These are phyloP conservation scores for Emmonsiellopsis sp. DNA, from an alignment of 2,329 filamentous ascomycete genomes.

Conservation along the genomic window DNA sequence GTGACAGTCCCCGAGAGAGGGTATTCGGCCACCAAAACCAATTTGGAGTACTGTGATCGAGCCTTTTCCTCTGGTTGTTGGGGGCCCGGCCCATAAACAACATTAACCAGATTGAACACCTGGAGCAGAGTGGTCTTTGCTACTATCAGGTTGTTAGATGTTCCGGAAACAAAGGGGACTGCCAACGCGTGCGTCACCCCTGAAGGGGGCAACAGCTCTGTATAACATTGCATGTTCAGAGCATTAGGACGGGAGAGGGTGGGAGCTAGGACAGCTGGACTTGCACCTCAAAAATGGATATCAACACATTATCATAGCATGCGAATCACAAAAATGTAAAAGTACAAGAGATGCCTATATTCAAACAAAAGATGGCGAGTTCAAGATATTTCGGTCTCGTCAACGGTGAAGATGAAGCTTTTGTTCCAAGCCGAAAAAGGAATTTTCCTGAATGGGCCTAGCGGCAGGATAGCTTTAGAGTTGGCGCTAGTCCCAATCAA, in stretches of 20 bases:
- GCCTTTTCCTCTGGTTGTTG: conserved; percentile 40
- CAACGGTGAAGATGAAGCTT: background rate
- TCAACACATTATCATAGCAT: background rate
- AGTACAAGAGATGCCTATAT: background rate
- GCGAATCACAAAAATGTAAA: background rate
- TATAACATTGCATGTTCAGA: conserved; percentile 82
- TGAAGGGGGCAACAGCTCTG: conserved; percentile 86
- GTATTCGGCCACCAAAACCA: conserved; percentile 79
- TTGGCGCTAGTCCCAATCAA: background rate
- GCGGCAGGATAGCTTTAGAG: background rate
- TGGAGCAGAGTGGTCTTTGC: conserved; percentile 89
- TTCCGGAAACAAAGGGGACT: conserved; percentile 65
- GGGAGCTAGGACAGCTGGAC: background rate
- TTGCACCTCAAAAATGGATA: background rate
- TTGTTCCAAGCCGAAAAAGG: background rate
- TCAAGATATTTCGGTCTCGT: background rate
- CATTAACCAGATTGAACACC: conserved; percentile 66
- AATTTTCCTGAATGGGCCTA: background rate
- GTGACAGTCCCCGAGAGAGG: conserved; percentile 74
- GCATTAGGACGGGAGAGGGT: background rate
- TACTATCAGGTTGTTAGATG: conserved; percentile 76
- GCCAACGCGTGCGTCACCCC: conserved; percentile 82
- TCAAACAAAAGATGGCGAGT: background rate
- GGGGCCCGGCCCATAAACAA: conserved; percentile 39
- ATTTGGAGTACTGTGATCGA: conserved; percentile 58